These are phyloP conservation scores for Endocarpon pusillum DNA, from an alignment of 495 filamentous ascomycete species.

Conservation along the genomic window DNA sequence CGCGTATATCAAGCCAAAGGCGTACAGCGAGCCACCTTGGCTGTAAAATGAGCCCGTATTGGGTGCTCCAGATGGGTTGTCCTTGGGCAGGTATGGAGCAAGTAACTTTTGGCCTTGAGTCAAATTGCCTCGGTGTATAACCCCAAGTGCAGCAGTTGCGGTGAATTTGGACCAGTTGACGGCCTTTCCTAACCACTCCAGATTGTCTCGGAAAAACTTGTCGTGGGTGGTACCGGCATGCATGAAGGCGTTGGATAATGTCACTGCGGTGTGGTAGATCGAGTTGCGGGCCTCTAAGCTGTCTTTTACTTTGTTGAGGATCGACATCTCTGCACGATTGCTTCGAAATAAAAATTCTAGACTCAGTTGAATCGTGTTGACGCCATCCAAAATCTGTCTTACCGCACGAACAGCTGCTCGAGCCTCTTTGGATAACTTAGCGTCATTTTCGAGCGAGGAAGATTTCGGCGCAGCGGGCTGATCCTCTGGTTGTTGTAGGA, in stretches of 20 bases:
- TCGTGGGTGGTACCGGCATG: constrained; percentile 97
- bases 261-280: constrained; percentile 94
- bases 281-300: constrained; percentile 91
- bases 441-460: constrained; percentile 16
- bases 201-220: constrained; percentile 90
- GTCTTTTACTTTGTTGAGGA: constrained; percentile 90
- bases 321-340: constrained; percentile 72
- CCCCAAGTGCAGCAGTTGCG: constrained; percentile 87
- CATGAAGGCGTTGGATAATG: constrained; percentile 97
- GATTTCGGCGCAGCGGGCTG: too few species aligned
- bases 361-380: constrained; percentile 81
- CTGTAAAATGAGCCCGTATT: constrained; percentile 75
- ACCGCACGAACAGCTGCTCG: constrained; percentile 59
- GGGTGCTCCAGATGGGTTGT: constrained; percentile 39
- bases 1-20: constrained; percentile 89
- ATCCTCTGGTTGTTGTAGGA: constrained; percentile 33
- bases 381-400: constrained; percentile 71
- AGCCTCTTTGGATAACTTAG: constrained; percentile 26
- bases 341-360: constrained; percentile 92
- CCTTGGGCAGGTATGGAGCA: constrained; percentile 81
- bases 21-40: constrained; percentile 89
- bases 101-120: constrained; percentile 83
- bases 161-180: constrained; percentile 99
- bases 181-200: constrained; percentile 97
- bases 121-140: constrained; percentile 90